Base-by-base conservation (phyloP, 257 asterid species). In the Salvia hispanica region DNA sequence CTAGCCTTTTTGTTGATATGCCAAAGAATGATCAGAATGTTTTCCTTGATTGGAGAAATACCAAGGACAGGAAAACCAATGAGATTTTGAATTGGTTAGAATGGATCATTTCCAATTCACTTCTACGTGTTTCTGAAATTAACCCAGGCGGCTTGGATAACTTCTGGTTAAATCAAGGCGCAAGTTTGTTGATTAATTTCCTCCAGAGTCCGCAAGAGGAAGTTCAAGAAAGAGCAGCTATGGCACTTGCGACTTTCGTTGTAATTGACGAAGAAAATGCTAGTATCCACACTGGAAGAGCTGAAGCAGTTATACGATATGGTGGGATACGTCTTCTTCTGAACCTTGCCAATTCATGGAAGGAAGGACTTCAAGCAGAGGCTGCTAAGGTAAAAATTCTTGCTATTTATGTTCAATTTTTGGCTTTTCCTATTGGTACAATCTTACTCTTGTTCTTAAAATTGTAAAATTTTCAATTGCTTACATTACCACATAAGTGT, bases 221-320 rank as follows among this genome's bases (percentile, higher is more conserved):
- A 76, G 90, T 90, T 75, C 91, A 86, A 79, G 97, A 90, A 79
- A 84, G 94, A 76, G 91, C 97, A 56, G 95, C 92, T 42, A 84
- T 88, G 7, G 95, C 90, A 53, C 84, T 90, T 68, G 95, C 95
- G 31, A 83, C 83, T 60, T 88, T 86, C 73, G 94, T 84, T 9
- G 91, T 88, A 71, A 83, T 79, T 37, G 95, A 88, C 47, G 97
- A 90, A 64, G 97, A 84, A 83, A 88, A 82, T 81, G 91, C 89
- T 57, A 80, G 76, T 73, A 84, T 90, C 46, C 88, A 90, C 63
- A 79, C 86, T 69, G 80, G 78, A 77, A 88, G 95, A 81, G 97
- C 95, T 34, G 95, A 86, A 76, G 82, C 90, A 57, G 87, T 86
- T 71, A 66, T 85, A 81, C 81, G 77, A 69, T 85, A 72, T 62